Evolutionary conservation across 2,329 filamentous ascomycete species (phyloP), one percentile per base, ranked within the genome.

Genomic region (Cordyceps militaris): DNA sequence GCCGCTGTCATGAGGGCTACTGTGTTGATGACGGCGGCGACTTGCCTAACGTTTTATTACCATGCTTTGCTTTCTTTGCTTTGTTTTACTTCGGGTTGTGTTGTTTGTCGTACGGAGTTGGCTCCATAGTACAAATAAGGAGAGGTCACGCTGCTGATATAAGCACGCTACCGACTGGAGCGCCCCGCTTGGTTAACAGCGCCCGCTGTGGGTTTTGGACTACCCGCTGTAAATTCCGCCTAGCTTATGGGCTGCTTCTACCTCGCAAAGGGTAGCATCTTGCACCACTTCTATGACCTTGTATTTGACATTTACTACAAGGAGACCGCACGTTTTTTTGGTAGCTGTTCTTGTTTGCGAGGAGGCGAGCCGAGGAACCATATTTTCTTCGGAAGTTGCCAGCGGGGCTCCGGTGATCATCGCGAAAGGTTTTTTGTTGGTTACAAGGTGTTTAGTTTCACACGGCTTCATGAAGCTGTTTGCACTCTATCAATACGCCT

Each of bases 201-300:
- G n/a, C 38, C n/a, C 38, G 38, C 38, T 40, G n/a, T 40, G 19
- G 19, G 38, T 40, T 21, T 10, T 21, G 36, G 1, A 40, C 3
- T 1, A 21, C 36, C 36, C n/a, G n/a, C 36, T 40, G 36, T 40
- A 21, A 11, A 40, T 40, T 40, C 9, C 4, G 34, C 23, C 34
- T 51, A 51, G 26, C 48, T 51, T 23, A 52, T 4, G 34, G 49
- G 3, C 49, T 52, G 30, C 34, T 52, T 23, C 46, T 49, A 23
- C 9, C 49, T 52, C 49, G 34, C 13, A 52, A 34, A 42, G 11
- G 49, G 49, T 23, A 52, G 34, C 49, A 52, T 52, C 42, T 52
- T 28, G 49, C 14, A 23, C 49, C 49, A 40, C 49, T 52, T 52
- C 30, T 49, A 34, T 40, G 49, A 30, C 34, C 49, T 52, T 42